Evolutionary conservation across 768 basidiomycete genomes (phyloP).

Genomic region (Suillus americanus): DNA sequence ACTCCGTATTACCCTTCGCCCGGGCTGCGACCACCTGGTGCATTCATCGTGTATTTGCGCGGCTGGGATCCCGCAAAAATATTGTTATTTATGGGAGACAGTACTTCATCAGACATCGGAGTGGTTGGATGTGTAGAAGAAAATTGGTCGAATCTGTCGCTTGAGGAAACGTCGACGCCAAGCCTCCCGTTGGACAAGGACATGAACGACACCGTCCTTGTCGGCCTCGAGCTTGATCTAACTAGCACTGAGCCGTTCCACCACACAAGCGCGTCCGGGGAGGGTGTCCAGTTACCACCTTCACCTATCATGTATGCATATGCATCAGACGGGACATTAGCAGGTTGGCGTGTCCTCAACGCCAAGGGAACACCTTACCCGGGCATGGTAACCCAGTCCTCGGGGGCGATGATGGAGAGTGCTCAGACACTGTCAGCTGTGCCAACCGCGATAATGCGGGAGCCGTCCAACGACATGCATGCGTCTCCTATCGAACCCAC

Average conservation of each 20-base stretch:
- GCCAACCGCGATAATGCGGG: conserved; percentile 25
- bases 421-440: conserved; percentile 31
- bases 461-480: conserved; percentile 31
- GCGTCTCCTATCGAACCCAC: conserved; percentile 22
- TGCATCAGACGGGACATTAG: conserved; percentile 74
- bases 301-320: conserved; percentile 73
- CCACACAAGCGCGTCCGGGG: conserved; percentile 40
- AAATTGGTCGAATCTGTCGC: conserved; percentile 42
- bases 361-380: conserved; percentile 51
- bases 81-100: conserved; percentile 47
- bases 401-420: conserved; percentile 18
- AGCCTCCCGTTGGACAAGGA: conserved; percentile 68
- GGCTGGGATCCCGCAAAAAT: conserved; percentile 45
- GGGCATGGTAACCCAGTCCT: conserved; percentile 43
- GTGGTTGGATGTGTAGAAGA: conserved; percentile 39
- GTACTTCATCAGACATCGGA: conserved; percentile 51
- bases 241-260: conserved; percentile 45
- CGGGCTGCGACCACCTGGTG: conserved; percentile 45
- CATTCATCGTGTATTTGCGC: conserved; percentile 38
- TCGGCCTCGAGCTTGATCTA: conserved; percentile 66
- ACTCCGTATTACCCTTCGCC: conserved; percentile 44
- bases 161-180: conserved; percentile 52
- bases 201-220: conserved; percentile 66
- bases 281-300: conserved; percentile 42
- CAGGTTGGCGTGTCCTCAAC: conserved; percentile 71